Conservation (phyloP, 2,329 filamentous ascomycete species). For the Penicillium verrucosum region DNA sequence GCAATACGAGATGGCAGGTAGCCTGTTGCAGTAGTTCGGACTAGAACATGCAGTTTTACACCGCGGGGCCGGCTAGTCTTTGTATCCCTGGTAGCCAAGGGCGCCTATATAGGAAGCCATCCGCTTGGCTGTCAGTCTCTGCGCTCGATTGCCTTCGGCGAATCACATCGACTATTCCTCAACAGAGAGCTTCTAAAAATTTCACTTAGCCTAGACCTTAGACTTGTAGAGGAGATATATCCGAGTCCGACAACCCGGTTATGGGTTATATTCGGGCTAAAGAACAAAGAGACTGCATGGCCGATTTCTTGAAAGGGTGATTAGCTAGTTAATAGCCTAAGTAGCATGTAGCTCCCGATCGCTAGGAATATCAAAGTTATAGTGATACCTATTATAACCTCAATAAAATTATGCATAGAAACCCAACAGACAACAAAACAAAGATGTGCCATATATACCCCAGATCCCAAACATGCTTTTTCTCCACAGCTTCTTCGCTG, state of each 20-base stretch:
- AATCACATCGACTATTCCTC: neutral
- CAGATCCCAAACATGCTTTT: neutral
- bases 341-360: neutral
- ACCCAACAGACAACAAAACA: neutral
- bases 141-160: neutral
- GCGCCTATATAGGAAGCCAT: constrained; percentile 10
- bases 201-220: neutral
- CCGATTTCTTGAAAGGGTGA: neutral
- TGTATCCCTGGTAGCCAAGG: neutral
- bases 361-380: neutral
- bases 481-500: constrained; percentile 4
- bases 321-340: neutral
- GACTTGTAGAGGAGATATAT: neutral
- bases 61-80: neutral
- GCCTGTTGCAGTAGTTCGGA: neutral
- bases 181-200: neutral
- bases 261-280: neutral
- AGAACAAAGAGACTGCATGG: neutral
- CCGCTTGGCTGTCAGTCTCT: constrained; percentile 13
- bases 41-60: constrained; percentile 7
- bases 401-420: neutral
- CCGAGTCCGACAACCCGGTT: neutral
- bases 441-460: neutral
- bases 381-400: neutral
- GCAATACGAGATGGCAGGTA: constrained; percentile 1